Evolutionary conservation across 1,284 basidiomycete genomes (phyloP).

Genomic region (Mycena sp.): DNA sequence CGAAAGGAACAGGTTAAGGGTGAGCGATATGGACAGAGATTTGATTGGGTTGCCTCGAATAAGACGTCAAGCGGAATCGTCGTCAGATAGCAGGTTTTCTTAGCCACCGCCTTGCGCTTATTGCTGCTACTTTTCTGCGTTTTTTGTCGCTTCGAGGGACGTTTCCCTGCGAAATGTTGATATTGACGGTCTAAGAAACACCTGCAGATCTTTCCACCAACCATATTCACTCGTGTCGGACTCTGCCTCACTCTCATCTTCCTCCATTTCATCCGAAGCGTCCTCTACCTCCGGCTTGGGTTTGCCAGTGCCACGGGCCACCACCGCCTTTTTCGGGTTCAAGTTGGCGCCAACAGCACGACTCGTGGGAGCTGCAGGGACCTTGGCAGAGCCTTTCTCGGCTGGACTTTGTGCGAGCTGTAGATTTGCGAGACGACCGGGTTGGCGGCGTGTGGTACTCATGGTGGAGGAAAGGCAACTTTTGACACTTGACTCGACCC

Average conservation of each 20-base stretch:
- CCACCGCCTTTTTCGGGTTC: neutral
- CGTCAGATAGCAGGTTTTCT: constrained; percentile 6
- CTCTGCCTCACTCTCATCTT: neutral
- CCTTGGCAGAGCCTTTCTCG: neutral
- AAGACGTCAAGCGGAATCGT: constrained; percentile 17
- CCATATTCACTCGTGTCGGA: constrained; percentile 19
- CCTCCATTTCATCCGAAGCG: neutral
- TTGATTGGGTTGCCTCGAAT: constrained; percentile 5
- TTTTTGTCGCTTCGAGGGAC: constrained; percentile 13
- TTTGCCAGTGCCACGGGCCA: neutral
- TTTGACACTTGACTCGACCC: no score
- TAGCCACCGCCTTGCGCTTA: neutral
- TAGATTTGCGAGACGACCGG: neutral
- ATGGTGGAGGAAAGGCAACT: no score
- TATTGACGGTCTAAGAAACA: neutral
- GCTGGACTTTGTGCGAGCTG: no score
- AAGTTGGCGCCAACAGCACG: neutral
- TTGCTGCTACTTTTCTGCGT: neutral
- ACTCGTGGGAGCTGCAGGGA: neutral
- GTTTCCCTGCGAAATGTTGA: constrained; percentile 7
- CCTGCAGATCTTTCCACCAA: neutral
- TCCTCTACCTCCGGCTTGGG: neutral
- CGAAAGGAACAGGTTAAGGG: neutral
- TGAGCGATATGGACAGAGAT: neutral
- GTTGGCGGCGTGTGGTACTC: neutral